phyloP scores from a whole-genome alignment of 495 filamentous ascomycete genomes.

The Pseudoneurospora amorphoporcata region DNA sequence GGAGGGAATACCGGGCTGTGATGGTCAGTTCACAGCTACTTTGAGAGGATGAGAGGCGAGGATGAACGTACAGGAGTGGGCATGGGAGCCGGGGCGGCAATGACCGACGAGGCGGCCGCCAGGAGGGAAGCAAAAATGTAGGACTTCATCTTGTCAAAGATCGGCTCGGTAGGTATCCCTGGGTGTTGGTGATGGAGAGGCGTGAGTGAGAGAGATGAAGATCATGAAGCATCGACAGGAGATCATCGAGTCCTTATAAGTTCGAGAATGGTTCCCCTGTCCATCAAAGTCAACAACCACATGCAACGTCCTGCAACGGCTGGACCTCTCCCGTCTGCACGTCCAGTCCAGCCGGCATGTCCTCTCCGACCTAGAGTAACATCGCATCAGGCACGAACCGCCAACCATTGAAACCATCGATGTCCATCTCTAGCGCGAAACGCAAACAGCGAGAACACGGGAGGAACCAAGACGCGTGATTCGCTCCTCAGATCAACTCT shows the following conservation, averaged over 20 bases:
- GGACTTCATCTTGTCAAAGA: constrained; percentile 17
- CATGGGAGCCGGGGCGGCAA: constrained; percentile 20
- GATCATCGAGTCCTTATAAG: not conserved
- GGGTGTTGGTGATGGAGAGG: not conserved
- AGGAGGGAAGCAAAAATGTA: constrained; percentile 11
- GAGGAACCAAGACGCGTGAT: not conserved
- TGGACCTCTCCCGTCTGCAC: not conserved
- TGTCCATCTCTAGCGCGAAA: not conserved
- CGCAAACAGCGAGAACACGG: not conserved
- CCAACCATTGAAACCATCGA: not conserved
- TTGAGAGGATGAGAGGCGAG: not conserved
- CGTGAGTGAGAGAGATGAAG: not conserved
- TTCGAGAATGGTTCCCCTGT: not conserved
- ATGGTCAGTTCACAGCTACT: not conserved
- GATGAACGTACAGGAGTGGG: constrained; percentile 23
- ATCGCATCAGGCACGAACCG: not conserved
- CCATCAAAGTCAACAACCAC: not conserved
- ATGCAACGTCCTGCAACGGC: not conserved
- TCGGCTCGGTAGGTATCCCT: not conserved
- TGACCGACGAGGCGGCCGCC: constrained; percentile 6
- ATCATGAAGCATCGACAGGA: not conserved
- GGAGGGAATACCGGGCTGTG: constrained; percentile 50
- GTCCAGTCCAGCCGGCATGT: not conserved
- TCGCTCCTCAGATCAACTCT: not conserved
- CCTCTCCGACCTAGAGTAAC: not conserved